Evolutionary conservation across 768 basidiomycete species (phyloP).

Genomic region (Strobilomyces dryophilus): DNA sequence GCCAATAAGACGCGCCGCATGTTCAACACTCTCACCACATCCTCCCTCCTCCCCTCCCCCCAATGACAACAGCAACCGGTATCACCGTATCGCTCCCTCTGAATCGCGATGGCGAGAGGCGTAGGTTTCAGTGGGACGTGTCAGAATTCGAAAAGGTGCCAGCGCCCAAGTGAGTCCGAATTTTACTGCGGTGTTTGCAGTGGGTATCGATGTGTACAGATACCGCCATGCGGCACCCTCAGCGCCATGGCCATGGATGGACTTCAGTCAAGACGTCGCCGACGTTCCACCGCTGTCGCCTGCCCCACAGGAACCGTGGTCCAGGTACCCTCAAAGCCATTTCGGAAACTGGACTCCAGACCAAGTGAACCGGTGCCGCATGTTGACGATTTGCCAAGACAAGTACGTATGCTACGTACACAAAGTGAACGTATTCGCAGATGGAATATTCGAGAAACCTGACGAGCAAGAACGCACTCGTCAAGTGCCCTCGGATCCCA

Average conservation of each 20-base stretch:
- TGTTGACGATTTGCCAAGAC: constrained; percentile 23
- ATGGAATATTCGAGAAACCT: constrained; percentile 16
- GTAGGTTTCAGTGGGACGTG: constrained; percentile 5
- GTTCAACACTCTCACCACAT: constrained; percentile 1
- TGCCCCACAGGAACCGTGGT: constrained; percentile 22
- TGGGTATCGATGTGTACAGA: constrained; percentile 14
- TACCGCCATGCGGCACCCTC: constrained; percentile 37
- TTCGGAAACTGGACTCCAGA: constrained; percentile 54
- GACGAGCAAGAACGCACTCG: constrained; percentile 1
- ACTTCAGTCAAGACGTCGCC: constrained; percentile 26
- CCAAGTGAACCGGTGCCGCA: constrained; percentile 37
- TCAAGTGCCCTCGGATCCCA: no score
- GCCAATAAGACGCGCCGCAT: no score
- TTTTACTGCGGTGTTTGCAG: neutral
- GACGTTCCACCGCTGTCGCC: constrained; percentile 10
- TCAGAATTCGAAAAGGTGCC: constrained; percentile 20
- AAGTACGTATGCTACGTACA: constrained; percentile 16
- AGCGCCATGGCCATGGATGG: constrained; percentile 42
- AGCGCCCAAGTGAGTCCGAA: constrained; percentile 18
- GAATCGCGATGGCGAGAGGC: neutral
- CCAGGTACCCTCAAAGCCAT: constrained; percentile 44
- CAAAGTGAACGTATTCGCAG: constrained; percentile 17
- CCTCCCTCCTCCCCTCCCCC: neutral
- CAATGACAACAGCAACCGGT: constrained; percentile 12
- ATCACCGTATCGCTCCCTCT: constrained; percentile 5